phyloP scores from a whole-genome alignment of 2,329 filamentous ascomycete genomes.

The Aspergillus ochraceus region DNA sequence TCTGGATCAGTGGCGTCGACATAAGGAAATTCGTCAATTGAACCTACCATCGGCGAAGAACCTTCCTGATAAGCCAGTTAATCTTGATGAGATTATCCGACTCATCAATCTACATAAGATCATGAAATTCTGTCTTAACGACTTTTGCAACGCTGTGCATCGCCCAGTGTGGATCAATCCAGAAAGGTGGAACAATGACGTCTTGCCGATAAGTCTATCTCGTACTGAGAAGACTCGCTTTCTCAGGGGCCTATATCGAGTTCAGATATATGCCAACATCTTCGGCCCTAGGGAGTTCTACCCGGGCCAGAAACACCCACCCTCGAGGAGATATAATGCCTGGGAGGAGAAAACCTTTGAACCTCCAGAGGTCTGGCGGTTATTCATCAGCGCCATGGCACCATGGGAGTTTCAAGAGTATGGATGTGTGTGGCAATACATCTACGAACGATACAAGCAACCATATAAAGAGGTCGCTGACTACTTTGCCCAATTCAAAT shows the following conservation, averaged over 20 bases:
- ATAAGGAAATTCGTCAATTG: conserved; percentile 12
- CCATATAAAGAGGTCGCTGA: conserved; percentile 7
- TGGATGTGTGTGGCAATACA: conserved; percentile 15
- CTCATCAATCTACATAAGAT: conserved; percentile 9
- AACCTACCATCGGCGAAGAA: background rate
- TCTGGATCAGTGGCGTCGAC: conserved; percentile 18
- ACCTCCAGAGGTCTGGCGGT: conserved; percentile 8
- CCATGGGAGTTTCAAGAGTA: conserved; percentile 26
- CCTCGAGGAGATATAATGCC: too few relatives aligned
- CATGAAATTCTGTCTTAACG: conserved; percentile 6
- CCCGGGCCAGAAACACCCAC: background rate
- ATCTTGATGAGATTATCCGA: conserved; percentile 7
- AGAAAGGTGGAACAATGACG: background rate
- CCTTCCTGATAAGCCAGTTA: conserved; percentile 2
- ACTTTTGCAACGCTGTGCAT: conserved; percentile 1
- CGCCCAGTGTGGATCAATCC: conserved; percentile 4
- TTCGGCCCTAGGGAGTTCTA: conserved; percentile 9
- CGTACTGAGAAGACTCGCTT: conserved; percentile 14
- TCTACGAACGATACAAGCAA: background rate
- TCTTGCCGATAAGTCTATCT: conserved; percentile 12
- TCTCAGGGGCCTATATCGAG: conserved; percentile 16
- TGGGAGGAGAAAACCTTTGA: conserved; percentile 6
- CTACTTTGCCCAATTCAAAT: background rate
- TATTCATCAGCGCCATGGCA: conserved; percentile 21
- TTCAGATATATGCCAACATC: conserved; percentile 16